Base-by-base conservation (phyloP, 208 protist species). In the Strigomonas culicis region DNA sequence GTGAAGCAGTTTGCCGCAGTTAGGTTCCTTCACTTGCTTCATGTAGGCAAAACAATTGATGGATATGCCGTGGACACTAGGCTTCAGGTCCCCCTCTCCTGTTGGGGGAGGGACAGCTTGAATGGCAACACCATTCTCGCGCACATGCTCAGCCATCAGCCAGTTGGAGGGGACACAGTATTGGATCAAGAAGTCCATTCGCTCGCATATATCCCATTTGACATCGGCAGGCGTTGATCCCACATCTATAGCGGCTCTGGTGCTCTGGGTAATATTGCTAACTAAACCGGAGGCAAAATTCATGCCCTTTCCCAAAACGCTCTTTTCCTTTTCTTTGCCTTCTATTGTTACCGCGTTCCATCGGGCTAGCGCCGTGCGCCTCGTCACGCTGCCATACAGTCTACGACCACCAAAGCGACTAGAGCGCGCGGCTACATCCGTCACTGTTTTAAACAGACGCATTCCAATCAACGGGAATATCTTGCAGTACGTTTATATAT, bases 41-140 rank as follows among this genome's bases (percentile, higher is more conserved):
- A 80, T 86, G 71, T 93, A 93, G 32, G 84, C 84, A 59, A 90
- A 93, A 49, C 80, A 90, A 71, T 88, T 90, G 24, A 93, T 63
- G 4, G 79, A 85, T 31, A 93, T 79, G 39, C 87, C 87, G 63
- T 93, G 87, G 21, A 90, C 80, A 1, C 70, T 75, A 15, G 67
- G 19, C 43, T 11, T 31, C 4, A 4, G 47, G 50, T 4, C 44
- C 61, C n/a, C 34, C 24, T 11, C 43, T 63, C 50, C 34, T 11
- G 39, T 17, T 0, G 39, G 50, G 2, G 81, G 81, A 7, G 87
- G 87, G 47, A 72, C 80, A 63, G 80, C 82, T 46, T 93, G 87
- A 59, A 93, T 87, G 17, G 87, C 67, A 13, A 93, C 66, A 58
- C 79, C 86, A 52, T 93, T 93, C 34, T 90, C 79, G 25, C 79